Conservation (phyloP, 257 asterid species). For the Paulownia fortunei region DNA sequence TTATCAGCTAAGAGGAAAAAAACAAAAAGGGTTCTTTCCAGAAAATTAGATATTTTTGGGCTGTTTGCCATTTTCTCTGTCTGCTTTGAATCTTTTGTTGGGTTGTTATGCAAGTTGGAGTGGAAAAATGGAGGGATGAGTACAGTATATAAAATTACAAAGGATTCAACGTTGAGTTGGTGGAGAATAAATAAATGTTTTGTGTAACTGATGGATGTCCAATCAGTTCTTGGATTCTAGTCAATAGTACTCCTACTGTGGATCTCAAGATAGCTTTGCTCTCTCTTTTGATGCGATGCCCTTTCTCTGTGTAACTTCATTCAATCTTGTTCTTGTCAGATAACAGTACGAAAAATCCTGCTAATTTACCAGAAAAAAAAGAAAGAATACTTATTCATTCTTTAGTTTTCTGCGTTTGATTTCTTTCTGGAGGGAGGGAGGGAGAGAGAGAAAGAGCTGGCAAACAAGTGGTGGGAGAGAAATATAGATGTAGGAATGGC, state of each 20-base stretch:
- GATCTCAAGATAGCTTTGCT: slow-evolving; percentile 32
- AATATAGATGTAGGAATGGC: slow-evolving; percentile 43
- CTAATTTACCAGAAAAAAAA: slow-evolving; percentile 24
- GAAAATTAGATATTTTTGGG: background rate
- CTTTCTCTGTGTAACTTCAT: background rate
- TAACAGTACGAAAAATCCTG: slow-evolving; percentile 19
- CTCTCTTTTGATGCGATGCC: background rate
- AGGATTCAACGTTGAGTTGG: slow-evolving; percentile 20
- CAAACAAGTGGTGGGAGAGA: slow-evolving; percentile 10
- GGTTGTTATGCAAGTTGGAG: slow-evolving; percentile 9
- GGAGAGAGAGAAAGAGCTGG: background rate
- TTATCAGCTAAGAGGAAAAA: background rate
- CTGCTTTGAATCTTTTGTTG: background rate
- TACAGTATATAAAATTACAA: slow-evolving; percentile 12
- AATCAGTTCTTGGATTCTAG: slow-evolving; percentile 36
- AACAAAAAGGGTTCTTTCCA: background rate
- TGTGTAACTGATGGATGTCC: slow-evolving; percentile 13
- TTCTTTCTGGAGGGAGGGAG: slow-evolving; percentile 2
- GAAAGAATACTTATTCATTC: background rate
- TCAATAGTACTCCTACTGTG: slow-evolving; percentile 18
- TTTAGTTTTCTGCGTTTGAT: background rate
- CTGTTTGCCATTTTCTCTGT: background rate
- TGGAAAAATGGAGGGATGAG: background rate
- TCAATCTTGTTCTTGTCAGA: slow-evolving; percentile 33
- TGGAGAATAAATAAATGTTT: slow-evolving; percentile 6